Conservation (phyloP, 345 rosid genomes). For the Cardamine chenopodiifolia region DNA sequence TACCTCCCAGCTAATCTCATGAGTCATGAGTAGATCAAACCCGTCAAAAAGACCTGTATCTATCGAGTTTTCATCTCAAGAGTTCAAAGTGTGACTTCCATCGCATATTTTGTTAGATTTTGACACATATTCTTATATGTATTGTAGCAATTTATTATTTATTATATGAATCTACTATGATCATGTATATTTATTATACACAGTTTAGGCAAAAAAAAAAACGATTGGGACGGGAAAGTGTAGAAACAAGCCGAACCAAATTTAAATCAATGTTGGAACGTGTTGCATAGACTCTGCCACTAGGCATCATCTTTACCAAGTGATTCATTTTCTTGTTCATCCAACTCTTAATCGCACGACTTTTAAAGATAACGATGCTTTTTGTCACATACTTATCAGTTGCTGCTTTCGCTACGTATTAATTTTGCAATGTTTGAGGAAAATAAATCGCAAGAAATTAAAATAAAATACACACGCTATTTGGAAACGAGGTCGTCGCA, state of each 20-base stretch:
- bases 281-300: constrained; percentile 22
- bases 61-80: background rate
- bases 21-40: no score
- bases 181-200: background rate
- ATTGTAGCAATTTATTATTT: background rate
- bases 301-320: constrained; percentile 33
- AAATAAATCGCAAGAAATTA: background rate
- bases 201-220: background rate
- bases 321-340: constrained; percentile 11
- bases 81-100: background rate
- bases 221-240: background rate
- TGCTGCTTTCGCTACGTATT: constrained; percentile 11
- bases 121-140: background rate
- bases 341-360: constrained; percentile 21
- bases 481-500: background rate
- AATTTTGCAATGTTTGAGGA: background rate
- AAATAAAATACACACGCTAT: constrained; percentile 2
- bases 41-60: no score
- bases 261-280: constrained; percentile 10
- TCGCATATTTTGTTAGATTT: background rate
- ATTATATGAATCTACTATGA: background rate
- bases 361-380: constrained; percentile 11
- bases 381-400: background rate
- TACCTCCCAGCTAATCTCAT: no score
- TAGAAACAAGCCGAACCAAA: background rate